A percentile compares a stretch with the other conserved stretches of the same genome.
Conservation (phyloP, 1,139 yeast species). For the Lizanozyma gosingica region DNA sequence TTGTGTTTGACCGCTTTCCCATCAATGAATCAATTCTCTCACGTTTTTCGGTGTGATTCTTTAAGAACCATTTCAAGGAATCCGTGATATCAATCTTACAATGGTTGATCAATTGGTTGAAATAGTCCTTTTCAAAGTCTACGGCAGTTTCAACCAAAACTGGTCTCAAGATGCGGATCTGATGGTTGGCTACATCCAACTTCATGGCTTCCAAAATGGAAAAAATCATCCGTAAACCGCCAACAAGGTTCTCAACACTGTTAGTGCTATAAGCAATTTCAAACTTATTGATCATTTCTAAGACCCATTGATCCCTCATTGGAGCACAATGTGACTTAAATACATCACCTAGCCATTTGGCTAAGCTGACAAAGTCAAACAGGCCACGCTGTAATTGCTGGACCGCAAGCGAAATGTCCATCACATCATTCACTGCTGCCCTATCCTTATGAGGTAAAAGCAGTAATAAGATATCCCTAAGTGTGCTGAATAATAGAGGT, state of each 20-base stretch:
- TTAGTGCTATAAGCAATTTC: constrained; percentile 48
- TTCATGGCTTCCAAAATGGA: constrained; percentile 94
- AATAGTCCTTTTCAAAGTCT: constrained; percentile 87
- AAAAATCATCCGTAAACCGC: constrained; percentile 71
- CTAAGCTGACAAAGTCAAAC: constrained; percentile 58
- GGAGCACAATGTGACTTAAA: constrained; percentile 90
- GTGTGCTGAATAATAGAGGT: constrained; percentile 64
- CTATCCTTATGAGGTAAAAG: constrained; percentile 76
- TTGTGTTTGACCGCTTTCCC: constrained; percentile 7
- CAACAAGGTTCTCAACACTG: constrained; percentile 52
- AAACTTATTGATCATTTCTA: constrained; percentile 69
- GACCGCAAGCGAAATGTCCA: constrained; percentile 68
- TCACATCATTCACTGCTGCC: constrained; percentile 55
- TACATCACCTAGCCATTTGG: constrained; percentile 62
- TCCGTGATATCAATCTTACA: constrained; percentile 60
- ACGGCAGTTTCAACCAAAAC: constrained; percentile 81
- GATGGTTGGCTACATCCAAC: constrained; percentile 91
- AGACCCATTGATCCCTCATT: constrained; percentile 88
- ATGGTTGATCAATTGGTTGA: constrained; percentile 58
- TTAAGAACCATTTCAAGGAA: constrained; percentile 64
- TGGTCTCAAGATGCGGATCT: constrained; percentile 77
- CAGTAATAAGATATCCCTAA: constrained; percentile 67
- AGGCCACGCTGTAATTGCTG: constrained; percentile 68
- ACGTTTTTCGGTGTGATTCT: constrained; percentile 20
- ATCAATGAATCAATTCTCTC: constrained; percentile 5